These are phyloP conservation scores for Suillus variegatus DNA, from an alignment of 768 basidiomycete species.

Conservation along the genomic window DNA sequence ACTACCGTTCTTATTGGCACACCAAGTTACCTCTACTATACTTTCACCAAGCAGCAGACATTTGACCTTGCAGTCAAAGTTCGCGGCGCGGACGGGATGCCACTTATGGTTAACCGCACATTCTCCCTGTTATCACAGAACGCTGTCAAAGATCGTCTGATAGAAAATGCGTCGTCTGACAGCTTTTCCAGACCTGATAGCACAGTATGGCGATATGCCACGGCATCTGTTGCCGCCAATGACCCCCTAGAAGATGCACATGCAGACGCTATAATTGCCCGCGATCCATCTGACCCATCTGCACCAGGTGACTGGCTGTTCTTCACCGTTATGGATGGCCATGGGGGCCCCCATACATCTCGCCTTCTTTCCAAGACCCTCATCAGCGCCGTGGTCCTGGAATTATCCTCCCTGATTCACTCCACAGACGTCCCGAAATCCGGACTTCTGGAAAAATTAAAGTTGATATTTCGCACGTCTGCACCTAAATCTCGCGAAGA, in stretches of 20 bases:
- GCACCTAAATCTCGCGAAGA: conserved; percentile 39
- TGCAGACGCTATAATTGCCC: conserved; percentile 64
- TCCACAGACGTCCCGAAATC: conserved; percentile 30
- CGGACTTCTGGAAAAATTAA: conserved; percentile 37
- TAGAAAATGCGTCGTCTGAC: conserved; percentile 50
- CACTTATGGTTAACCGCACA: conserved; percentile 51
- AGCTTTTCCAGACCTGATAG: conserved; percentile 52
- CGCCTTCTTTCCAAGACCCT: conserved; percentile 80
- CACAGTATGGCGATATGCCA: conserved; percentile 73
- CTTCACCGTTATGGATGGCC: conserved; percentile 91
- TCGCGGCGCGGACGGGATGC: conserved; percentile 58
- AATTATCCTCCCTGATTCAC: conserved; percentile 60
- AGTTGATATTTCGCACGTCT: conserved; percentile 15
- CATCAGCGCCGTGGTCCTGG: conserved; percentile 79
- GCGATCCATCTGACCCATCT: conserved; percentile 60
- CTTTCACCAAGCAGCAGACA: conserved; percentile 44
- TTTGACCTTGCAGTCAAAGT: conserved; percentile 62
- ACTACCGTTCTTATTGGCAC: conserved; percentile 53
- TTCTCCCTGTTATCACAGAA: conserved; percentile 58
- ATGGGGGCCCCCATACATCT: conserved; percentile 83
- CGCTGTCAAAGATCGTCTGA: conserved; percentile 58
- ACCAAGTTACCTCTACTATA: conserved; percentile 63
- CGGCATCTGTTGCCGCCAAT: conserved; percentile 81
- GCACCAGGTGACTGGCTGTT: conserved; percentile 75
- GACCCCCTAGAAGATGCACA: conserved; percentile 91